Evolutionary conservation across 2,329 filamentous ascomycete genomes (phyloP).

Genomic region (Fusarium sp.): DNA sequence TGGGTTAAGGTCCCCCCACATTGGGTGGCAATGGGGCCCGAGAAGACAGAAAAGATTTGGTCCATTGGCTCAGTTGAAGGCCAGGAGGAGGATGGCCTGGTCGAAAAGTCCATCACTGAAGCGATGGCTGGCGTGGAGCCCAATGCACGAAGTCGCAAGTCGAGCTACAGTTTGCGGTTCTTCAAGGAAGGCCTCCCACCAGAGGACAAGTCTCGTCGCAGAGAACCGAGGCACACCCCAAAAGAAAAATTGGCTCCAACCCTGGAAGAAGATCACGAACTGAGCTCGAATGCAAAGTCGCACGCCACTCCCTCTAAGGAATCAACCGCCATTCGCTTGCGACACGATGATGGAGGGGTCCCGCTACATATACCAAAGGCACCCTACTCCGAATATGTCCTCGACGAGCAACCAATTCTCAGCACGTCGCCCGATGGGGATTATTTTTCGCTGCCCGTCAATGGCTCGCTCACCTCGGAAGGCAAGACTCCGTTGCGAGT

Average conservation of each 20-base stretch:
- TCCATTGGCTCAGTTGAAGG: constrained; percentile 65
- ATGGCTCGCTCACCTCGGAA: constrained; percentile 9
- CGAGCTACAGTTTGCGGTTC: constrained; percentile 70
- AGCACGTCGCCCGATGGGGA: constrained; percentile 38
- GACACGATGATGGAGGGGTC: constrained; percentile 24
- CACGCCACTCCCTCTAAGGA: constrained; percentile 12
- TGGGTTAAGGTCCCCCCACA: constrained; percentile 54
- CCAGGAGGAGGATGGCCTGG: constrained; percentile 61
- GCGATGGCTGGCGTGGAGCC: constrained; percentile 67
- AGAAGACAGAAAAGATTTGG: constrained; percentile 71
- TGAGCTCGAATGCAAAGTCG: background rate
- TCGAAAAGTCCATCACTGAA: constrained; percentile 70
- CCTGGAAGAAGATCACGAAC: constrained; percentile 45
- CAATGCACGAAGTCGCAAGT: constrained; percentile 70
- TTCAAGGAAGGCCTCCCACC: constrained; percentile 70
- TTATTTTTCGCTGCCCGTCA: constrained; percentile 39
- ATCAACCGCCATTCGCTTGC: constrained; percentile 14
- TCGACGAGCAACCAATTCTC: constrained; percentile 32
- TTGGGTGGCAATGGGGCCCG: constrained; percentile 55
- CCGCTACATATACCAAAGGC: constrained; percentile 8
- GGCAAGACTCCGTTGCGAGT: constrained; percentile 27
- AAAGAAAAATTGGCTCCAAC: constrained; percentile 55
- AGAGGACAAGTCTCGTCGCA: constrained; percentile 64
- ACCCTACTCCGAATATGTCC: background rate
- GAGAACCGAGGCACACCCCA: constrained; percentile 52